A percentile compares a stretch with the other conserved stretches of the same genome.
phyloP scores from a whole-genome alignment of 2,329 filamentous ascomycete species.

The Neurospora sp. region DNA sequence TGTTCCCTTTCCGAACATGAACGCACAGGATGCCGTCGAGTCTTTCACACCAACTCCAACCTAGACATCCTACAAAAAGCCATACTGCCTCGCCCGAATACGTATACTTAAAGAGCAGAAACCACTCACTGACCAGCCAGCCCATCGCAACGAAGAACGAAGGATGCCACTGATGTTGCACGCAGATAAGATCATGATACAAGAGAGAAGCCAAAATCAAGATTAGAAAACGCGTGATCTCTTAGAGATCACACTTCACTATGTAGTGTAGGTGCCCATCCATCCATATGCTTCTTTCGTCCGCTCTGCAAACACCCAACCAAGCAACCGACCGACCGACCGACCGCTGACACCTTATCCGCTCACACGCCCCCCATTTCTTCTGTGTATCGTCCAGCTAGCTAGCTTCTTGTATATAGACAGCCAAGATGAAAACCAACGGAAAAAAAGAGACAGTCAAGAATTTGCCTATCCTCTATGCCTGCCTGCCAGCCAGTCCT shows the following conservation, averaged over 20 bases:
- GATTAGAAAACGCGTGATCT: background rate
- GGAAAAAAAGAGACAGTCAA: background rate
- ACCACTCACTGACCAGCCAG: background rate
- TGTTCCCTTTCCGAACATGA: background rate
- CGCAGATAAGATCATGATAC: background rate
- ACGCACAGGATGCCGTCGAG: background rate
- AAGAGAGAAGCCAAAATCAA: background rate
- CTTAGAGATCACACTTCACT: background rate
- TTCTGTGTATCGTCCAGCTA: background rate
- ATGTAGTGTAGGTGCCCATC: background rate
- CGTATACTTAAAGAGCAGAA: background rate
- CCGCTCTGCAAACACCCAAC: background rate
- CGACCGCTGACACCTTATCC: background rate
- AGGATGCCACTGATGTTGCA: background rate
- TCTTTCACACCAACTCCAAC: background rate
- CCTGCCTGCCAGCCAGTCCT: background rate
- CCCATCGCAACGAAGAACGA: background rate
- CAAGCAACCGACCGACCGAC: background rate
- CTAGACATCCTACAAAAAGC: background rate
- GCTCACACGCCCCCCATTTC: background rate
- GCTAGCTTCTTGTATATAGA: background rate
- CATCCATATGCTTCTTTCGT: background rate
- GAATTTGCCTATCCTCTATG: background rate
- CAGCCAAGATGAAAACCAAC: background rate
- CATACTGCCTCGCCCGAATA: background rate